Evolutionary conservation across 345 rosid species (phyloP).

Genomic region (Arabis hirsuta): DNA sequence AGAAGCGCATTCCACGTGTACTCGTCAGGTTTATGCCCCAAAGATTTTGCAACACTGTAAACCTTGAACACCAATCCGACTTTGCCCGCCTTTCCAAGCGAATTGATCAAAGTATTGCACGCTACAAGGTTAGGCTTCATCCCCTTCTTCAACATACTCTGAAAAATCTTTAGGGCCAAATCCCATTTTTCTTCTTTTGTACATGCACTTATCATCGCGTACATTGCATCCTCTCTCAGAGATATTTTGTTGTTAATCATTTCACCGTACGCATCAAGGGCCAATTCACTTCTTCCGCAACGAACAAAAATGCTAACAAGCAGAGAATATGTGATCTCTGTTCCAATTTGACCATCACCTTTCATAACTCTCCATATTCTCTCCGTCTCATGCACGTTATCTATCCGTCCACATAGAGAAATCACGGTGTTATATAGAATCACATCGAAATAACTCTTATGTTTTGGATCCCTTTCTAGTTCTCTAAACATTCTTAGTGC

Average conservation of each 20-base stretch:
- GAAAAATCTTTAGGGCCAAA: slow-evolving; percentile 59
- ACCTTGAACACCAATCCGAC: slow-evolving; percentile 62
- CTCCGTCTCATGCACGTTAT: slow-evolving; percentile 59
- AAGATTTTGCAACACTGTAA: slow-evolving; percentile 48
- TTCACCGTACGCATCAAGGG: slow-evolving; percentile 72
- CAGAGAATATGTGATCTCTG: slow-evolving; percentile 63
- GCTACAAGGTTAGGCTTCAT: slow-evolving; percentile 64
- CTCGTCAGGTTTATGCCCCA: slow-evolving; percentile 68
- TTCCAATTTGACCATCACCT: slow-evolving; percentile 61
- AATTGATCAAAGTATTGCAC: slow-evolving; percentile 72
- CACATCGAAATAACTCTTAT: slow-evolving; percentile 53
- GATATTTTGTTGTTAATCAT: slow-evolving; percentile 56
- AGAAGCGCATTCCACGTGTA: slow-evolving; percentile 84
- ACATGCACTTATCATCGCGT: slow-evolving; percentile 63
- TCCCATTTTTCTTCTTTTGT: slow-evolving; percentile 67
- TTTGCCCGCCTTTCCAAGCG: slow-evolving; percentile 72
- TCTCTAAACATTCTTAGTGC: slow-evolving; percentile 61
- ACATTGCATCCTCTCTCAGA: slow-evolving; percentile 61
- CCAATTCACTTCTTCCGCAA: slow-evolving; percentile 63
- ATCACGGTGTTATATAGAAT: slow-evolving; percentile 77
- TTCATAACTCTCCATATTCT: slow-evolving; percentile 69
- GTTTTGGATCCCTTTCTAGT: slow-evolving; percentile 49
- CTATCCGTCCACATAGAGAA: slow-evolving; percentile 63
- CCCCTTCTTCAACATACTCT: slow-evolving; percentile 54
- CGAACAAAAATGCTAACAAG: slow-evolving; percentile 73